Conservation (phyloP, 2,329 filamentous ascomycete species). For the Aspergillus aculeatus region DNA sequence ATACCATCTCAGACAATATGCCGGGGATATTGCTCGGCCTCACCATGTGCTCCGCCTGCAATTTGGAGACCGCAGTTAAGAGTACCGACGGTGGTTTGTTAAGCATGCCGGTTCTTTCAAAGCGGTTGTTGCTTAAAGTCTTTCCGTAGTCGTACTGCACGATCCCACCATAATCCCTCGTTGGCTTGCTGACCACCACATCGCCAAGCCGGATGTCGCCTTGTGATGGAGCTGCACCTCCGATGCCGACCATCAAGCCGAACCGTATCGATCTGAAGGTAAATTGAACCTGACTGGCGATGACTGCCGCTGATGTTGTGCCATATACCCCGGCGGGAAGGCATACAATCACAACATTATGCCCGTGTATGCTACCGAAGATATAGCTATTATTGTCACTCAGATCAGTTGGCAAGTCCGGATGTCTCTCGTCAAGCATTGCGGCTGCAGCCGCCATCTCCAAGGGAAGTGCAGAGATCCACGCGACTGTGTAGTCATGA, state of each 20-base stretch:
- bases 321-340: constrained; percentile 6
- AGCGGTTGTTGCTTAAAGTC: constrained; percentile 4
- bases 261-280: constrained; percentile 3
- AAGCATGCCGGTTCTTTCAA: constrained; percentile 14
- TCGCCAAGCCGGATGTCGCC: constrained; percentile 20
- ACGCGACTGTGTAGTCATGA: constrained; percentile 13
- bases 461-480: constrained; percentile 15
- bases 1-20: constrained; percentile 1
- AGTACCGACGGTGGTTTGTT: constrained; percentile 16
- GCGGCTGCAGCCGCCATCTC: constrained; percentile 9
- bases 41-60: constrained; percentile 13
- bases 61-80: constrained; percentile 9
- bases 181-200: constrained; percentile 17
- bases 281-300: constrained; percentile 4
- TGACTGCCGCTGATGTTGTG: not conserved
- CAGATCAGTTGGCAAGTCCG: not conserved
- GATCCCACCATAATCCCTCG: constrained; percentile 12
- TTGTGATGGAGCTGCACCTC: constrained; percentile 11
- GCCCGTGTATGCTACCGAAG: constrained; percentile 2
- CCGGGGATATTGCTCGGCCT: not conserved
- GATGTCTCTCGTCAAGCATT: constrained; percentile 11
- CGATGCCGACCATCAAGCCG: constrained; percentile 17
- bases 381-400: constrained; percentile 6
- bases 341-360: constrained; percentile 11
- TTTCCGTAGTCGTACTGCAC: constrained; percentile 25